These are phyloP conservation scores for Pseudogymnoascus sp. DNA, from an alignment of 2,329 filamentous ascomycete genomes.

Conservation along the genomic window DNA sequence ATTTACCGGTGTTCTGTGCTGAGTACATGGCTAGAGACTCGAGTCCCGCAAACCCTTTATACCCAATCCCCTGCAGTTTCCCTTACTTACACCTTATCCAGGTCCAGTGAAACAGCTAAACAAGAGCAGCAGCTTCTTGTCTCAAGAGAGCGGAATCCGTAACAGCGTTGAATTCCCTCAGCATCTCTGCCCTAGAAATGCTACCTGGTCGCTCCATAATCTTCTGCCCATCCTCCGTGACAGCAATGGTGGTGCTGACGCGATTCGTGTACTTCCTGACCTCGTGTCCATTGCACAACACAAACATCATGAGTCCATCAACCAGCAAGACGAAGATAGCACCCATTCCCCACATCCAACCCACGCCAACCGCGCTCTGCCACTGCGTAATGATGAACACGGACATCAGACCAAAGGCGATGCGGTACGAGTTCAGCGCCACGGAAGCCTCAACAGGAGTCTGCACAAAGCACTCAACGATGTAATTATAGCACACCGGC, in stretches of 20 bases:
- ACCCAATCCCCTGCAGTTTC: not conserved
- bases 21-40: not conserved
- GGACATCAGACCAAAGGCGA: not conserved
- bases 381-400: not conserved
- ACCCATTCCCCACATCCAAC: not conserved
- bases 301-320: not conserved
- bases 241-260: not conserved
- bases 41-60: not conserved
- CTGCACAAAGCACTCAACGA: not conserved
- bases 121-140: not conserved
- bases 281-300: not conserved
- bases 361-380: not conserved
- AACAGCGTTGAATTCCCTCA: no score
- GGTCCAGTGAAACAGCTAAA: not conserved
- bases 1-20: not conserved
- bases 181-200: conserved; percentile 79
- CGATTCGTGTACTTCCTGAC: not conserved
- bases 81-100: not conserved
- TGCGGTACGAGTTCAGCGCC: not conserved
- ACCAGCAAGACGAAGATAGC: not conserved
- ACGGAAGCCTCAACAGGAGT: not conserved
- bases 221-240: not conserved
- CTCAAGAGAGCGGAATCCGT: not conserved
- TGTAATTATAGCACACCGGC: not conserved
- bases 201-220: conserved; percentile 40